These are phyloP conservation scores for Viola odorata DNA, from an alignment of 345 rosid genomes.

Conservation along the genomic window DNA sequence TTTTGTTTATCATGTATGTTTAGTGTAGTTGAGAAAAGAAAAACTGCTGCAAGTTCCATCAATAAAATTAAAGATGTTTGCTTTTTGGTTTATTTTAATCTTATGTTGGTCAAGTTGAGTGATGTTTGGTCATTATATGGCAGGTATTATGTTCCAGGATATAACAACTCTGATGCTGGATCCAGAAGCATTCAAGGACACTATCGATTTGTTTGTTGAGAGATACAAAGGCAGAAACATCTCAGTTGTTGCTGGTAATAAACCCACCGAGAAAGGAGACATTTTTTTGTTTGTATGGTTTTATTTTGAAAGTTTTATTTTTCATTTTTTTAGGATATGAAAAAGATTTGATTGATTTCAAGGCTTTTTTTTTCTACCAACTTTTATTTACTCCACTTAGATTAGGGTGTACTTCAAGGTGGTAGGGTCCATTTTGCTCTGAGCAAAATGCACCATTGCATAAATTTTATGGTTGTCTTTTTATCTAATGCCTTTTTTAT, in stretches of 20 bases:
- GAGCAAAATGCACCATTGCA: constrained; percentile 27
- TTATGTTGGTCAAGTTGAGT: background rate
- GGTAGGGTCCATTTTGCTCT: constrained; percentile 26
- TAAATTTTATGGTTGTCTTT: constrained; percentile 31
- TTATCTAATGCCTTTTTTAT: background rate
- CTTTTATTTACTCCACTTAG: constrained; percentile 17
- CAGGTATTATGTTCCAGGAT: constrained; percentile 97
- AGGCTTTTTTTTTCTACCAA: constrained; percentile 8
- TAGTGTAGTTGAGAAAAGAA: background rate
- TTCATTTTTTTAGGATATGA: background rate
- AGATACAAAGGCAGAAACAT: constrained; percentile 80
- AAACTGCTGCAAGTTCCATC: background rate
- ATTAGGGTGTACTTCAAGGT: constrained; percentile 19
- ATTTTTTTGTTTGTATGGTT: background rate
- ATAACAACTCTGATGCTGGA: constrained; percentile 85
- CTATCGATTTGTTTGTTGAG: constrained; percentile 89
- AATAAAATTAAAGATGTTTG: too few relatives aligned
- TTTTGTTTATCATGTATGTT: background rate
- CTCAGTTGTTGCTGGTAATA: constrained; percentile 91
- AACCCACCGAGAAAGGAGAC: background rate
- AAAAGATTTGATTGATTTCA: constrained; percentile 11
- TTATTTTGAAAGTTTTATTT: constrained; percentile 2
- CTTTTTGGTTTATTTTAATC: background rate
- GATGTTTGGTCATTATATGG: constrained; percentile 12
- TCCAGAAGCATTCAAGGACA: constrained; percentile 83